phyloP scores from a whole-genome alignment of 1,284 basidiomycete genomes.

The Puccinia triticina region DNA sequence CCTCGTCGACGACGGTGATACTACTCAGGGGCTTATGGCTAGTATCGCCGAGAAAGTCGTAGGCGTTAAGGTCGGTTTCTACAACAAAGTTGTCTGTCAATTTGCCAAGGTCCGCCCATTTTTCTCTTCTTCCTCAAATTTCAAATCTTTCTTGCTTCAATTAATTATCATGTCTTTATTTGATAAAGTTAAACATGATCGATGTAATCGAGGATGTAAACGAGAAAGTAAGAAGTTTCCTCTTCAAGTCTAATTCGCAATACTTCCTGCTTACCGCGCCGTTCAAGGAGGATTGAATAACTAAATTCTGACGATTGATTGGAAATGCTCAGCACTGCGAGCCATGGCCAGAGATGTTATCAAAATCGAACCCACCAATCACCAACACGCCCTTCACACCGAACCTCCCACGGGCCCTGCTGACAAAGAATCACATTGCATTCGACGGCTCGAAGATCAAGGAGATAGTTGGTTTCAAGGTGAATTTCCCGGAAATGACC shows the following conservation, averaged over 20 bases:
- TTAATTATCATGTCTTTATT: background rate
- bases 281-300: conserved; percentile 40
- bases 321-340: conserved; percentile 67
- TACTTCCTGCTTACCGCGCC: background rate
- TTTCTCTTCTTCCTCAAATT: background rate
- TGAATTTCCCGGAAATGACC: conserved; percentile 52
- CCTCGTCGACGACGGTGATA: conserved; percentile 73
- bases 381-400: conserved; percentile 75
- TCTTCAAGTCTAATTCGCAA: background rate
- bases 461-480: conserved; percentile 59
- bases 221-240: conserved; percentile 25
- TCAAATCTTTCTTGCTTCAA: background rate
- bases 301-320: conserved; percentile 26
- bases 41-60: conserved; percentile 74
- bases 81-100: conserved; percentile 62
- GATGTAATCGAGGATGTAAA: conserved; percentile 52
- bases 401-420: conserved; percentile 70
- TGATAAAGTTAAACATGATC: conserved; percentile 29
- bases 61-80: conserved; percentile 67
- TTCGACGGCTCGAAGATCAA: conserved; percentile 74
- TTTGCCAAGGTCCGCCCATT: conserved; percentile 67
- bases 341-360: conserved; percentile 82
- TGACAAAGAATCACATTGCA: conserved; percentile 63
- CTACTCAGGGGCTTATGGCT: conserved; percentile 75
- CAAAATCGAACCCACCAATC: conserved; percentile 73